Evolutionary conservation across 1,284 basidiomycete species (phyloP).

Genomic region (Cryptococcus sp.): DNA sequence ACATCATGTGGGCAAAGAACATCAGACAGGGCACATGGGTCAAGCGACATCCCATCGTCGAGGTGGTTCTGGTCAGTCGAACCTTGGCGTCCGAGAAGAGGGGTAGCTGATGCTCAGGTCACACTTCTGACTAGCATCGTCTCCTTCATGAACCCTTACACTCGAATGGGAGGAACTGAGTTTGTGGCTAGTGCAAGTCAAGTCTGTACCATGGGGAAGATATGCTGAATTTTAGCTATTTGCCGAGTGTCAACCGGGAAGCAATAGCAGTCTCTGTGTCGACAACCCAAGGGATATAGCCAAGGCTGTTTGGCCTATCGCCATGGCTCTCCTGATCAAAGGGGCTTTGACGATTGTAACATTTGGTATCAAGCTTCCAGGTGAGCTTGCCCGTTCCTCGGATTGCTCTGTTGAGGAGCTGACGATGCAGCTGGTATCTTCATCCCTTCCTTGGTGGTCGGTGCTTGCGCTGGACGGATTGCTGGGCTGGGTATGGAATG

Average conservation of each 20-base stretch:
- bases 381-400: constrained; percentile 13
- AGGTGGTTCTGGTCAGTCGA: constrained; percentile 69
- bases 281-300: constrained; percentile 60
- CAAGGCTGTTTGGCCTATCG: constrained; percentile 62
- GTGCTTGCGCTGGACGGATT: constrained; percentile 87
- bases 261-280: constrained; percentile 66
- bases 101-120: constrained; percentile 52
- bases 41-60: constrained; percentile 69
- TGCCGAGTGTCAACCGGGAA: constrained; percentile 66
- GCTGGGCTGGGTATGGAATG: constrained; percentile 79
- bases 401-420: background rate
- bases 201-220: background rate
- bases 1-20: constrained; percentile 78
- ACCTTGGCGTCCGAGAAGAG: background rate
- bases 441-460: constrained; percentile 94
- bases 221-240: constrained; percentile 53
- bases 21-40: constrained; percentile 78
- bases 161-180: constrained; percentile 90
- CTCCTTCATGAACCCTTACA: constrained; percentile 84
- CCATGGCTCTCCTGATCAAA: constrained; percentile 73
- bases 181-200: constrained; percentile 56
- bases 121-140: constrained; percentile 68
- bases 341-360: constrained; percentile 79
- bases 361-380: constrained; percentile 85
- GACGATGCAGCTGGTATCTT: constrained; percentile 76